Percentiles rank a stretch among this genome's conserved stretches.
Conservation (phyloP, 2,329 filamentous ascomycete species). For the Onygena corvina region DNA sequence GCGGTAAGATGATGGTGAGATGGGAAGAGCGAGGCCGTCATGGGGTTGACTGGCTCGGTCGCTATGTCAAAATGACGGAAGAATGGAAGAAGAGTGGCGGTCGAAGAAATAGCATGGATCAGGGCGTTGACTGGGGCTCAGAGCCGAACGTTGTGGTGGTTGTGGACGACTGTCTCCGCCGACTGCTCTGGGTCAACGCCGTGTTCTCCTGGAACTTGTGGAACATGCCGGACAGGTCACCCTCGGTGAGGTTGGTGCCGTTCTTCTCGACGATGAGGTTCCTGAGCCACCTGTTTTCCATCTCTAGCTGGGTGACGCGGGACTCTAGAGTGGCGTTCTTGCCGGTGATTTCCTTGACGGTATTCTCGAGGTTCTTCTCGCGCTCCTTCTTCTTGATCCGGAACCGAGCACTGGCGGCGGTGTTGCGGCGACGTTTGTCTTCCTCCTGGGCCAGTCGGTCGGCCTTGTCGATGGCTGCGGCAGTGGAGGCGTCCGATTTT, state of each 20-base stretch:
- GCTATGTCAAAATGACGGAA: neutral
- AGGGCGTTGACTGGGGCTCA: neutral
- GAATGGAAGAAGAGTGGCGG: neutral
- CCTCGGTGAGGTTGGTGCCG: conserved; percentile 35
- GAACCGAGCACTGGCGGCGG: conserved; percentile 77
- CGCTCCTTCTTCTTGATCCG: conserved; percentile 94
- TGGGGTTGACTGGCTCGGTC: too few species aligned
- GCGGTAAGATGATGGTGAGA: too few species aligned
- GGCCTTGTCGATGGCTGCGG: conserved; percentile 54
- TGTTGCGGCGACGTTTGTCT: conserved; percentile 81
- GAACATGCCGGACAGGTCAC: conserved; percentile 31
- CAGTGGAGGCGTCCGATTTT: conserved; percentile 15
- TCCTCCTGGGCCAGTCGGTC: conserved; percentile 68
- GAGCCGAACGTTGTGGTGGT: neutral
- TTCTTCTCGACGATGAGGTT: conserved; percentile 73
- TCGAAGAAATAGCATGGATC: neutral
- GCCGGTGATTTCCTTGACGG: conserved; percentile 70
- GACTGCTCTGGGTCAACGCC: neutral
- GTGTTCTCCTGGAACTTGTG: conserved; percentile 29
- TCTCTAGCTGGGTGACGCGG: conserved; percentile 64
- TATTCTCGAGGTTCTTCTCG: conserved; percentile 71
- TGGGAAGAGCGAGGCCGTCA: too few species aligned
- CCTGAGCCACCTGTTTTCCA: conserved; percentile 72
- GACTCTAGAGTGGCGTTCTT: conserved; percentile 63
- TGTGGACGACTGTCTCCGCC: neutral